Evolutionary conservation across 352 stramenopile species (phyloP).

Genomic region (Phytophthora multivora): DNA sequence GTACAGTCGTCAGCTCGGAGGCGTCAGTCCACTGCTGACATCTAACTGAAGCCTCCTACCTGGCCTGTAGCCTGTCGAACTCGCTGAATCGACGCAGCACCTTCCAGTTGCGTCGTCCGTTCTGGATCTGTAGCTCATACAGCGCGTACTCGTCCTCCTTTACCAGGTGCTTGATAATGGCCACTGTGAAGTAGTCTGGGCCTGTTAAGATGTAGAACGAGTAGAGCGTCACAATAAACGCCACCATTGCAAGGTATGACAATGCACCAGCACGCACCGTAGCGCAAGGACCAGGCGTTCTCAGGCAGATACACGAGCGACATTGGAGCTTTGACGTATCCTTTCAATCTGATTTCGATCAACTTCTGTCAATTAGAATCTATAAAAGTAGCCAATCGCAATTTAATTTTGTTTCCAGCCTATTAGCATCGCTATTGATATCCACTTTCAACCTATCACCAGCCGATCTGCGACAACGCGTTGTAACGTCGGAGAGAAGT

Average conservation of each 20-base stretch:
- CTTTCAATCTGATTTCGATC: constrained; percentile 5
- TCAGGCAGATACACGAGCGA: constrained; percentile 79
- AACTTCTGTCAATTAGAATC: constrained; percentile 4
- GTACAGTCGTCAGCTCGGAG: constrained; percentile 11
- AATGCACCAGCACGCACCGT: constrained; percentile 44
- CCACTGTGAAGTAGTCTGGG: constrained; percentile 76
- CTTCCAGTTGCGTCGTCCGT: constrained; percentile 69
- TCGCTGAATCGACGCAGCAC: constrained; percentile 75
- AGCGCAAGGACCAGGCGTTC: constrained; percentile 71
- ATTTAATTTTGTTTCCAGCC: constrained; percentile 6
- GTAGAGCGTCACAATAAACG: not conserved
- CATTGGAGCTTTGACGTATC: constrained; percentile 24
- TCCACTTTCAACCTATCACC: constrained; percentile 7
- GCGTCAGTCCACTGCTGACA: not conserved
- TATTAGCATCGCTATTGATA: not conserved
- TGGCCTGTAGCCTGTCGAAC: constrained; percentile 59
- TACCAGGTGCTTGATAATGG: constrained; percentile 55
- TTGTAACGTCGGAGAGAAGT: constrained; percentile 23
- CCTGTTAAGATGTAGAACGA: constrained; percentile 32
- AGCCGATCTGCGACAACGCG: constrained; percentile 27
- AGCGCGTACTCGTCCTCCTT: constrained; percentile 57
- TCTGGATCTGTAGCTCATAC: constrained; percentile 77
- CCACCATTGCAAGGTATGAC: not conserved
- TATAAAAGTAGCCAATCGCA: constrained; percentile 5
- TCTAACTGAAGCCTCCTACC: constrained; percentile 29